Conservation (phyloP, 306 rosid species). For the Senna tora region DNA sequence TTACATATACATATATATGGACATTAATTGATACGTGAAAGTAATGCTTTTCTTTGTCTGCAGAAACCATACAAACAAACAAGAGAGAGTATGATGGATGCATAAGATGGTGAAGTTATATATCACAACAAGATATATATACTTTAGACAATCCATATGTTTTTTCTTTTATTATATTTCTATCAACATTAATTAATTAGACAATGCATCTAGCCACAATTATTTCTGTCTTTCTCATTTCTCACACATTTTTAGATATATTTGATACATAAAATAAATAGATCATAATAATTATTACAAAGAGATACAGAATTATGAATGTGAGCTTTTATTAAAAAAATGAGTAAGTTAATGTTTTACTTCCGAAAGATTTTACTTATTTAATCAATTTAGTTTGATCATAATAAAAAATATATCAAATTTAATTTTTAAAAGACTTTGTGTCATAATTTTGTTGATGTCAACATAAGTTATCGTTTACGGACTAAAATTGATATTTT, state of each 20-base stretch:
- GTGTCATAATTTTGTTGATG: no score
- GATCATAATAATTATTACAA: no score
- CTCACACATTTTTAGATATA: not conserved
- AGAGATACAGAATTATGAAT: no score
- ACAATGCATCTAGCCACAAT: constrained; percentile 44
- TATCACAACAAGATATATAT: constrained; percentile 5
- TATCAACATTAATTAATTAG: constrained; percentile 33
- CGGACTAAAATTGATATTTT: no score
- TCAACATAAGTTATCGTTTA: no score
- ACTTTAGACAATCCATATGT: constrained; percentile 35
- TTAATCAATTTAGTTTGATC: no score
- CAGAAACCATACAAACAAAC: constrained; percentile 34
- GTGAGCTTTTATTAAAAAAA: no score
- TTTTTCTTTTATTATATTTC: constrained; percentile 11
- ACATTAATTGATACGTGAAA: constrained; percentile 28
- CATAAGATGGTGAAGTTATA: constrained; percentile 48
- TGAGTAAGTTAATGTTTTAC: no score
- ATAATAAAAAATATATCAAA: no score
- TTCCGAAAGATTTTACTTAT: no score
- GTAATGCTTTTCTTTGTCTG: constrained; percentile 12
- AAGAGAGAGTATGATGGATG: constrained; percentile 44
- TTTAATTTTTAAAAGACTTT: no score
- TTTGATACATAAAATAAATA: not conserved
- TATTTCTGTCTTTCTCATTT: not conserved
- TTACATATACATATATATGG: constrained; percentile 1